Evolutionary conservation across 2,329 filamentous ascomycete species (phyloP).

Genomic region (Penicillium sp.): DNA sequence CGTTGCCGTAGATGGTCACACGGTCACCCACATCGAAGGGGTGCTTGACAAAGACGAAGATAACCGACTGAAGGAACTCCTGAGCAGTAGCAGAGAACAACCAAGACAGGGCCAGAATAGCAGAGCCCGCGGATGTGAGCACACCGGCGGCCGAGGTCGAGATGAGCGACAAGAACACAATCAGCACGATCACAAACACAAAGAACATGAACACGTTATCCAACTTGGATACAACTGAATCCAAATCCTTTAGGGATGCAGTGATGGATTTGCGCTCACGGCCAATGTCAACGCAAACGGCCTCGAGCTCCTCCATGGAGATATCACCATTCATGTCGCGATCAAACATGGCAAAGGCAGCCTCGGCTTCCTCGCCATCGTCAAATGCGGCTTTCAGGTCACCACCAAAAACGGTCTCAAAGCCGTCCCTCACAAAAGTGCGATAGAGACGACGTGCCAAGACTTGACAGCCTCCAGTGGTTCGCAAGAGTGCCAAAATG

Average conservation of each 20-base stretch:
- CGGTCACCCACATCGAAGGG: conserved; percentile 95
- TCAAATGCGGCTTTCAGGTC: conserved; percentile 78
- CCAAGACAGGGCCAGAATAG: conserved; percentile 88
- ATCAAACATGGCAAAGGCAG: conserved; percentile 89
- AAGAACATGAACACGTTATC: conserved; percentile 88
- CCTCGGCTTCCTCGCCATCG: conserved; percentile 80
- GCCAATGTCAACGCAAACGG: conserved; percentile 90
- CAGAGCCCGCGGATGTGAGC: conserved; percentile 83
- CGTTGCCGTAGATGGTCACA: conserved; percentile 87
- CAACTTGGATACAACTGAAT: conserved; percentile 87
- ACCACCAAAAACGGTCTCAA: conserved; percentile 73
- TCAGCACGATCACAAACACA: conserved; percentile 73
- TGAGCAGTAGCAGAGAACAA: conserved; percentile 89
- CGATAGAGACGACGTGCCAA: conserved; percentile 85
- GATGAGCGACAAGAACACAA: conserved; percentile 86
- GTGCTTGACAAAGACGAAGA: conserved; percentile 97
- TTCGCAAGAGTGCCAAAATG: conserved; percentile 72
- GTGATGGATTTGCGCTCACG: conserved; percentile 94
- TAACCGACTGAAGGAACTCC: conserved; percentile 88
- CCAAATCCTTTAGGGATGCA: conserved; percentile 88
- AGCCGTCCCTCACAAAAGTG: conserved; percentile 73
- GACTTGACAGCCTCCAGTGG: conserved; percentile 72
- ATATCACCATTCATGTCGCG: conserved; percentile 97
- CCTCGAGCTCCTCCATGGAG: conserved; percentile 89
- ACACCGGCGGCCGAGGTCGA: conserved; percentile 88